Conservation (phyloP, 306 rosid genomes). For the Benincasa hispida region DNA sequence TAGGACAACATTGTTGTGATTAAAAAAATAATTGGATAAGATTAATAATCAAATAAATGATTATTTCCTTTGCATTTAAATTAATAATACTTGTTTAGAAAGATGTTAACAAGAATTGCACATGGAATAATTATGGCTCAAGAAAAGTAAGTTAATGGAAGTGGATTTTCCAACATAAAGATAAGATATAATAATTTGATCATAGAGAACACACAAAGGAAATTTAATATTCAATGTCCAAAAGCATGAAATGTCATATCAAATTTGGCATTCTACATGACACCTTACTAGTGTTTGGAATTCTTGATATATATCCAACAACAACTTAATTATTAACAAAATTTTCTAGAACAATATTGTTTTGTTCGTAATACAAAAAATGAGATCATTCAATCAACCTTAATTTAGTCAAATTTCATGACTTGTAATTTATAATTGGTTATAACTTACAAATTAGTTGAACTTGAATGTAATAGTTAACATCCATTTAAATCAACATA, state of each 20-base stretch:
- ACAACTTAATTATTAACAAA: constrained; percentile 4
- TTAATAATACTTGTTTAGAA: neutral
- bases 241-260: constrained; percentile 6
- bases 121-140: neutral
- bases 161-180: neutral
- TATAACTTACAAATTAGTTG: neutral
- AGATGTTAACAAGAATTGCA: neutral
- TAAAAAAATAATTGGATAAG: neutral
- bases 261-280: neutral
- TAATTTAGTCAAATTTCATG: neutral
- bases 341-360: neutral
- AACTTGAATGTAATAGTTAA: neutral
- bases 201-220: neutral
- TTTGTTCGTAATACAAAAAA: neutral
- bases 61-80: neutral
- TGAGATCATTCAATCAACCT: neutral
- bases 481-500: neutral
- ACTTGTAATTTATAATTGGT: neutral
- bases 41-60: neutral
- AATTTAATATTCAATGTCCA: neutral
- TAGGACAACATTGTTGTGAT: neutral
- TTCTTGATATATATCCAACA: constrained; percentile 2
- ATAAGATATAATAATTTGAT: neutral
- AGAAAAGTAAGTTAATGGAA: neutral
- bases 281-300: neutral